Conservation (phyloP, 495 filamentous ascomycete genomes). For the Pseudoneurospora amorphoporcata region DNA sequence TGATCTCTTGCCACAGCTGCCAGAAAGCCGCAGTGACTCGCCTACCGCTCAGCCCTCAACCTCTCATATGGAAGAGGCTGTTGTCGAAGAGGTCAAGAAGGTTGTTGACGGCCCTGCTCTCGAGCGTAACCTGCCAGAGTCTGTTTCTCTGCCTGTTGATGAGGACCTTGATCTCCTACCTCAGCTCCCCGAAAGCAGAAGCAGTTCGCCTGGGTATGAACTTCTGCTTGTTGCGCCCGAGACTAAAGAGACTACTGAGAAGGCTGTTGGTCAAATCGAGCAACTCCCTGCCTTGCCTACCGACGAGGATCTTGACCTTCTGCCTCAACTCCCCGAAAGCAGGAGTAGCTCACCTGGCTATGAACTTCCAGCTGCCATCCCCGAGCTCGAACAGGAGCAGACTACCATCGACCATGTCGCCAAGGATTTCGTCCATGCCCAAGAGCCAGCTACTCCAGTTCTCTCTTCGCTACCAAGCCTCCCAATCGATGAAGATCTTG, state of each 20-base stretch:
- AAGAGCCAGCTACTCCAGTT: no score
- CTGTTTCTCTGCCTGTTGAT: not conserved
- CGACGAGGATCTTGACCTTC: no score
- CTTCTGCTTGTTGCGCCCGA: not conserved
- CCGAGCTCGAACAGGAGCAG: no score
- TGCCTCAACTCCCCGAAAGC: constrained; percentile 1
- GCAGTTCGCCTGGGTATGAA: constrained; percentile 1
- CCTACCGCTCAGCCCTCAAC: not conserved
- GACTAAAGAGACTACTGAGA: not conserved
- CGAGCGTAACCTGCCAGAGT: not conserved
- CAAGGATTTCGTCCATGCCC: no score
- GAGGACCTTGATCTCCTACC: not conserved
- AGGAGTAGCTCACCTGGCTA: not conserved
- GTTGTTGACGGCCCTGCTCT: not conserved
- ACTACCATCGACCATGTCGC: no score
- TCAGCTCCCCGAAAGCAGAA: constrained; percentile 3
- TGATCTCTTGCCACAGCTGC: not conserved
- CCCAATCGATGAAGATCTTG: not conserved
- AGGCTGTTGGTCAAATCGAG: not conserved
- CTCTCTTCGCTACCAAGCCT: not conserved
- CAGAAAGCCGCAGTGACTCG: constrained; percentile 2
- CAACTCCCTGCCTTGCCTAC: no score
- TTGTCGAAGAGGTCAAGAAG: not conserved
- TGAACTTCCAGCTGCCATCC: not conserved
- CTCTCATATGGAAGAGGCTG: not conserved